Conservation (phyloP, 2,329 filamentous ascomycete species). For the Xylariales sp. region DNA sequence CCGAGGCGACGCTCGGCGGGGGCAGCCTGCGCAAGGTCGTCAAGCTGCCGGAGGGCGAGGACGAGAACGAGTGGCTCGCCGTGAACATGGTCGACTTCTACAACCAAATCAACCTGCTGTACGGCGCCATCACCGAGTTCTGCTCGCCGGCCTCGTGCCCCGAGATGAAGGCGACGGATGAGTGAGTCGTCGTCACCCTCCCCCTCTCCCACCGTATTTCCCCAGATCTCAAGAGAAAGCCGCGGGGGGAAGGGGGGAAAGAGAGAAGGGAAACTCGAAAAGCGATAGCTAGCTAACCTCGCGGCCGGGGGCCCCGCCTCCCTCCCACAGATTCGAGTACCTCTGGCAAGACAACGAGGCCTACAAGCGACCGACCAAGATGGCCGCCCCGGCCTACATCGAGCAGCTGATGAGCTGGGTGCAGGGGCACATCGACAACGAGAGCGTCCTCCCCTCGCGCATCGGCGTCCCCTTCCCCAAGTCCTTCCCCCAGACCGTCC, state of each 20-base stretch:
- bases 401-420: conserved; percentile 98
- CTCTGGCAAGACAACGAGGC: conserved; percentile 97
- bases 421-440: conserved; percentile 94
- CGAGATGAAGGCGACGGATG: conserved; percentile 99
- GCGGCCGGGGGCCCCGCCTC: no score
- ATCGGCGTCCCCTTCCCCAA: conserved; percentile 97
- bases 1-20: conserved; percentile 94
- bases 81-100: conserved; percentile 99
- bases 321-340: conserved; percentile 83
- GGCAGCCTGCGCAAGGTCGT: conserved; percentile 96
- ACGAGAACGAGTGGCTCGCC: conserved; percentile 97
- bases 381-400: conserved; percentile 96
- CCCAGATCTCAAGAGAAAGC: no score
- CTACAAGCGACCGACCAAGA: conserved; percentile 96
- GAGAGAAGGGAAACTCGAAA: not conserved
- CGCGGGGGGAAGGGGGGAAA: not conserved
- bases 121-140: conserved; percentile 98
- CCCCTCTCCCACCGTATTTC: not conserved
- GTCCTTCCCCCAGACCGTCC: conserved; percentile 86
- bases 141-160: conserved; percentile 97
- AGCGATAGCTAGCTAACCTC: conserved; percentile 2
- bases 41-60: conserved; percentile 95
- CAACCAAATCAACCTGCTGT: conserved; percentile 99
- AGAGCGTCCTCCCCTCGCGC: conserved; percentile 92
- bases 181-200: conserved; percentile 66